Base-by-base conservation (phyloP, 2,329 filamentous ascomycete genomes). In the Cadophora sp. region DNA sequence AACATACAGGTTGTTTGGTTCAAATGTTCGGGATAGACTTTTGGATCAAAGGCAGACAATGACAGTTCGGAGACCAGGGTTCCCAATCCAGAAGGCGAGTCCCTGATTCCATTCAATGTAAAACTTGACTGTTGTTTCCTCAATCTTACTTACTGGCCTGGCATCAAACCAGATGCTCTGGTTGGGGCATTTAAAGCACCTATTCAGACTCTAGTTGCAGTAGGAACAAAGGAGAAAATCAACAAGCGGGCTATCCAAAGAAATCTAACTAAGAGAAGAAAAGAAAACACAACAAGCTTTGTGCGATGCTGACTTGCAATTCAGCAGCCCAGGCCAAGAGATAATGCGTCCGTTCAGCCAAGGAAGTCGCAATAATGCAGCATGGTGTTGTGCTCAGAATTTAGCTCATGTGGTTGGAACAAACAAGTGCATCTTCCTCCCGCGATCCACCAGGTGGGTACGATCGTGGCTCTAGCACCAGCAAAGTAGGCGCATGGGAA, bases 321-420 rank as follows among this genome's bases (percentile, higher is more conserved):
- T 1, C 18, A 39, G 6, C 18, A 8, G 9, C 27, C 20, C 2
- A 24, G 33, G 8, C 20, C 20, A 8, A n/a, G 30, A 41, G 16
- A 3, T 24, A 39, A 20, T 58, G 20, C 1, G 16, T 58, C 33
- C 24, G 16, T 6, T 6, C 11, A 43, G 55, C 55, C 55, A 58
- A 58, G 55, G n/a, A 58, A 58, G 36, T 58, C 55, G 55, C 55
- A 58, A 58, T 58, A 36, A 39, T 58, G 36, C 36, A 24, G 55
- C n/a, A 43, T 24, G 20, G 36, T 58, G 36, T 41, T 39, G 36
- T 41, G 20, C 36, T 24, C 33, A 43, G n/a, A 3, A 24, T 58
- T 18, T 11, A 16, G 20, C 1, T 20, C 36, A 6, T 27, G 11
- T 27, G 9, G 55, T 58, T 58, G 55, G 55, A 24, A 58, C 55